These are phyloP conservation scores for Nowakowskiella sp. DNA, from an alignment of 192 early-diverging fungal species.

Conservation along the genomic window DNA sequence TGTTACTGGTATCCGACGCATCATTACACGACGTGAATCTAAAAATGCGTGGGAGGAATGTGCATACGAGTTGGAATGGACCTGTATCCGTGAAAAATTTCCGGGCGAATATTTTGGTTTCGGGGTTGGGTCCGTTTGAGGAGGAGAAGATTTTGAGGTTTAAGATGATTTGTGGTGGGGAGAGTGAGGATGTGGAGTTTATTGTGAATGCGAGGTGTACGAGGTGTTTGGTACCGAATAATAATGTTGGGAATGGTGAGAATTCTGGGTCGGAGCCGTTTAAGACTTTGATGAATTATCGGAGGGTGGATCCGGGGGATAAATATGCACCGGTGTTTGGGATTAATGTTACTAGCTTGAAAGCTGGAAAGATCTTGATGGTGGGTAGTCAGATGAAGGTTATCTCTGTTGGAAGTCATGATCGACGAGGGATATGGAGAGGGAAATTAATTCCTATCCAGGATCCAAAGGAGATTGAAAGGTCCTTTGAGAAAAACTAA, in stretches of 20 bases:
- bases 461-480: no score
- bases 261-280: conserved; percentile 15
- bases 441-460: no score
- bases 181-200: neutral
- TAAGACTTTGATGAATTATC: conserved; percentile 20
- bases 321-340: conserved; percentile 34
- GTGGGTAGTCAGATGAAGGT: conserved; percentile 27
- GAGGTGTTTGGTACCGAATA: conserved; percentile 31
- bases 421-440: conserved; percentile 27
- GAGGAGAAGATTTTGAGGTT: conserved; percentile 65
- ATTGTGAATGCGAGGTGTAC: conserved; percentile 28
- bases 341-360: conserved; percentile 23
- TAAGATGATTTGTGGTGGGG: conserved; percentile 20
- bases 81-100: conserved; percentile 51
- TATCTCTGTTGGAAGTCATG: conserved; percentile 11
- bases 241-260: conserved; percentile 23
- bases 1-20: conserved; percentile 51
- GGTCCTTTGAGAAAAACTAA: no score
- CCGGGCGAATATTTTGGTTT: conserved; percentile 68
- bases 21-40: conserved; percentile 59
- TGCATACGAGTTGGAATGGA: neutral
- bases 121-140: conserved; percentile 42
- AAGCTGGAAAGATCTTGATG: conserved; percentile 6
- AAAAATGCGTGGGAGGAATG: neutral
- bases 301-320: conserved; percentile 25